Evolutionary conservation across 1,284 basidiomycete species (phyloP), one percentile per base, ranked within the genome.

Genomic region (Coniferiporia weirii): DNA sequence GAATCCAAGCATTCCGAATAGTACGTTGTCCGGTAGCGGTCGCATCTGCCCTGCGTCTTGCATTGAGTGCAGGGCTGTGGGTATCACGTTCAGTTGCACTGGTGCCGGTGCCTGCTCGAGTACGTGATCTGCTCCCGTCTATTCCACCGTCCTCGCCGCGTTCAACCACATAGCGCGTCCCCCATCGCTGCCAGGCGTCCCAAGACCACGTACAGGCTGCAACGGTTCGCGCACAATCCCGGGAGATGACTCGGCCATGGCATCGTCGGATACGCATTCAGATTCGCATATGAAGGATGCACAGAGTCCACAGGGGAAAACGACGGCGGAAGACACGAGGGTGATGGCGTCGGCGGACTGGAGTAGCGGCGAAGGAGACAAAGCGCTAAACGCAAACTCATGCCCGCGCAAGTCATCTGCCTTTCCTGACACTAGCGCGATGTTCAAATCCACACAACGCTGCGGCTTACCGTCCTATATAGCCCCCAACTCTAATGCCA

Each of bases 161-260:
- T 56, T 45, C 27, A 48, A n/a, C 56, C 56, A 57, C 12, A 38
- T 27, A 5, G 27, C 53, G 3, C 50, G 44, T 19, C 56, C 7
- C 17, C 56, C 49, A 8, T 22, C 34, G 15, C 56, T 38, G 45
- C 32, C 50, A 20, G 48, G 56, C 38, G 56, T 57, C 12, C 56
- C 56, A 2, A 38, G 38, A 6, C 48, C 56, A 15, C 40, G 48
- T 9, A 57, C 40, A 32, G 56, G 56, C 17, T 57, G 56, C 56
- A 57, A 36, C 56, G 56, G 15, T 9, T 57, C 56, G 34, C 56
- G 32, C 56, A 57, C 22, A 44, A 38, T 27, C 49, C 56, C 1
- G 56, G 56, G 38, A 57, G 20, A 17, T 45, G 40, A 15, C 22
- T 43, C 53, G 45, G 53, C 15, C 51, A 13, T 3, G 51, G 44